Evolutionary conservation across 2,329 filamentous ascomycete species (phyloP).

Genomic region (Bipolaris gigantea): DNA sequence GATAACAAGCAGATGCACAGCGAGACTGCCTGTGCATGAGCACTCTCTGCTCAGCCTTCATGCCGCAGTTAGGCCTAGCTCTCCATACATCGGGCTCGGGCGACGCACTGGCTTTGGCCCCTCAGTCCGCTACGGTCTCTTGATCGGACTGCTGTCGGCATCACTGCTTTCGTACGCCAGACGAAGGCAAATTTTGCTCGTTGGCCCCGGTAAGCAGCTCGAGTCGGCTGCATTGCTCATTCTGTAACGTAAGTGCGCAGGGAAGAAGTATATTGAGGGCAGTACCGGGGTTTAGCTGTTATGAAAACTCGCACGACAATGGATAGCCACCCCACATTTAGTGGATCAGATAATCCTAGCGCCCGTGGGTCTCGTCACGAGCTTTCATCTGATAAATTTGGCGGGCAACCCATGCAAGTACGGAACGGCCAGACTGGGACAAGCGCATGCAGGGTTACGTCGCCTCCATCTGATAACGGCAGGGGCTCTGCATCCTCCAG

Average conservation of each 20-base stretch:
- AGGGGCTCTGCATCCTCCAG: slow-evolving; percentile 25
- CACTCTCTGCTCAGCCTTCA: slow-evolving; percentile 15
- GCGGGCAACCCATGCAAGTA: slow-evolving; percentile 12
- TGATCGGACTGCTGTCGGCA: slow-evolving; percentile 21
- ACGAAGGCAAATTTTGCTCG: slow-evolving; percentile 9
- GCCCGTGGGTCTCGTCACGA: slow-evolving; percentile 15
- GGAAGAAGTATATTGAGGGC: background rate
- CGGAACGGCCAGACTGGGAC: slow-evolving; percentile 27
- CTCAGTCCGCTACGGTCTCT: slow-evolving; percentile 6
- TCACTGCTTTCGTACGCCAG: slow-evolving; percentile 19
- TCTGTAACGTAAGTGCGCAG: slow-evolving; percentile 22
- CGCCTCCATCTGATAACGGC: slow-evolving; percentile 38
- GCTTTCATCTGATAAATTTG: slow-evolving; percentile 41
- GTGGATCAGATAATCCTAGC: slow-evolving; percentile 38
- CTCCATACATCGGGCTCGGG: slow-evolving; percentile 19
- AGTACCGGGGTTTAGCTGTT: slow-evolving; percentile 29
- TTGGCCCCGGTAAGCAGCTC: background rate
- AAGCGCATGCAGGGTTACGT: slow-evolving; percentile 30
- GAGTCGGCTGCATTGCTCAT: slow-evolving; percentile 10
- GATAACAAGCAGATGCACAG: slow-evolving; percentile 22
- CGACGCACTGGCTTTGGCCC: slow-evolving; percentile 12
- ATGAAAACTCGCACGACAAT: slow-evolving; percentile 14
- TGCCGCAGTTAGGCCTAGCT: slow-evolving; percentile 16
- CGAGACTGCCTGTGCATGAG: slow-evolving; percentile 3
- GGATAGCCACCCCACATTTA: slow-evolving; percentile 20